Evolutionary conservation across 2,329 filamentous ascomycete species (phyloP), one percentile per base, ranked within the genome.

Genomic region (Cladosporium colombiae): DNA sequence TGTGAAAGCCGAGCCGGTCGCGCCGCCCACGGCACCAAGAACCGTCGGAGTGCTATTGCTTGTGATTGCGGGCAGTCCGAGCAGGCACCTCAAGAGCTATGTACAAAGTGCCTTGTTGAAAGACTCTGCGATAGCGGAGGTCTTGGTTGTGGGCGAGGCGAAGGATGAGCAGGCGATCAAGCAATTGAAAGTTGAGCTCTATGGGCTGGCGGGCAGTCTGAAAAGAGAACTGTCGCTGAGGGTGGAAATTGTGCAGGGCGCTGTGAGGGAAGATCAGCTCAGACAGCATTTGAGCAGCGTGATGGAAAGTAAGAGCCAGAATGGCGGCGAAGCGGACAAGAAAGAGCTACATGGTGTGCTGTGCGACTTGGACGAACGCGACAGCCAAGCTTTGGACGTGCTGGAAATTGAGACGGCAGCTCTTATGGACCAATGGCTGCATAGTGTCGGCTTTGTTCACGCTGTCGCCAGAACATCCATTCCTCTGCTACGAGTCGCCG

Each of bases 401-500:
- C 31, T 75, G 50, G 65, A 64, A 2, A n/a, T 75, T 16, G 71
- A 69, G 6, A 65, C 67, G 21, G 58, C 53, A 11, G 67, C 69
- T 16, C 62, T 75, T 29, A 60, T 68, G 59, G 35, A 58, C 13
- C 62, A 68, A 8, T 74, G 70, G 71, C 60, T 65, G 61, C 37
- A 56, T 21, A 73, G 70, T n/a, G 70, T 75, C 35, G 68, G 67
- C 10, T 73, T 73, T 58, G 55, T 74, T 18, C 72, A 74, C 27
- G 37, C 67, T 14, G 66, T 72, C 10, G 69, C 70, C 6, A 35
- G 59, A 13, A 49, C 31, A 1, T 35, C 57, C 21, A 57, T 61
- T 23, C 59, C 64, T 33, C 23, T 60, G 37, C 50, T 62, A 11
- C 55, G 59, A 64, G 52, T 52, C n/a, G 49, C 59, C 14, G 61